Conservation (phyloP, 768 basidiomycete genomes). For the Lactarius hengduanensis region DNA sequence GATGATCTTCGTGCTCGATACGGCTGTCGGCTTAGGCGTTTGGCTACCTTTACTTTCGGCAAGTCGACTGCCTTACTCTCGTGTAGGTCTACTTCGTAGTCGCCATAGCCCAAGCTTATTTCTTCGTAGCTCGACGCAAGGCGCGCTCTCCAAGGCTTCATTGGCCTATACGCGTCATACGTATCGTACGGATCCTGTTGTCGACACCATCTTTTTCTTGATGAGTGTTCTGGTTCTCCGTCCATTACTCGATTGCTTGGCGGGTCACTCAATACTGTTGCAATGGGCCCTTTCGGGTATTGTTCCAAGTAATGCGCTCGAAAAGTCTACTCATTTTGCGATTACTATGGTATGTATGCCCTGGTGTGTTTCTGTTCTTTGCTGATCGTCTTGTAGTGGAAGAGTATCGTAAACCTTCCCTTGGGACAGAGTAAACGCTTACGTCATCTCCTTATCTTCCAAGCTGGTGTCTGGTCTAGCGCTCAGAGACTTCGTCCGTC, state of each 20-base stretch:
- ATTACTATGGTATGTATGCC: conserved; percentile 25
- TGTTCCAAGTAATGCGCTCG: conserved; percentile 7
- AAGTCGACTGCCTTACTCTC: conserved; percentile 76
- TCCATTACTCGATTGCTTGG: conserved; percentile 28
- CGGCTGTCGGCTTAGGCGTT: conserved; percentile 75
- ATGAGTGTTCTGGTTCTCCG: conserved; percentile 50
- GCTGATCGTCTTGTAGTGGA: conserved; percentile 10
- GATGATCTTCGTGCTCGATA: conserved; percentile 84
- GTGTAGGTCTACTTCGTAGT: conserved; percentile 47
- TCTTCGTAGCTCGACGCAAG: conserved; percentile 64
- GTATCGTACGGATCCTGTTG: conserved; percentile 83
- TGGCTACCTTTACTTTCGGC: conserved; percentile 88
- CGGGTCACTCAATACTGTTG: conserved; percentile 1
- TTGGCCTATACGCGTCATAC: conserved; percentile 74
- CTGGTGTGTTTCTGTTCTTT: not conserved
- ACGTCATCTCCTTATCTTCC: conserved; percentile 14
- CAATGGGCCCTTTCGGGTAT: conserved; percentile 16
- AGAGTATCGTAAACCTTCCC: conserved; percentile 11
- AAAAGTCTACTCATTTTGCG: conserved; percentile 15
- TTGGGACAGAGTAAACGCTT: conserved; percentile 17
- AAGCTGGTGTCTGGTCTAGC: conserved; percentile 7
- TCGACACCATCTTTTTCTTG: conserved; percentile 59
- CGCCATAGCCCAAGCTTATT: conserved; percentile 12
- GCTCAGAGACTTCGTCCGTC: conserved; percentile 17
- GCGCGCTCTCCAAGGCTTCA: conserved; percentile 65